Evolutionary conservation across 208 protist genomes (phyloP).

Genomic region (Acanthamoeba healyi): DNA sequence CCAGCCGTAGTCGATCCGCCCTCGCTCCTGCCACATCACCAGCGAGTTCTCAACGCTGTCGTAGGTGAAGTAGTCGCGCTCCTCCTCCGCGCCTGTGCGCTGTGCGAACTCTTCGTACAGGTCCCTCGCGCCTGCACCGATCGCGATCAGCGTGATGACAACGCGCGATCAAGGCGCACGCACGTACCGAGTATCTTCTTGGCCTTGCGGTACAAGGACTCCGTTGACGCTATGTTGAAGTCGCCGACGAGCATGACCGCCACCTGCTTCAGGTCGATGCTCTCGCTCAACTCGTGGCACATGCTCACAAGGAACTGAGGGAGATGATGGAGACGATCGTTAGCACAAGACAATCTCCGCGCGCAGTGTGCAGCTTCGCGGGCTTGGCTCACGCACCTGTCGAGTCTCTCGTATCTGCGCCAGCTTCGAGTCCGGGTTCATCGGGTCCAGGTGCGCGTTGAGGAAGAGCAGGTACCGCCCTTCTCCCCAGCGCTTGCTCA

Average conservation of each 20-base stretch:
- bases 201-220: too few species aligned
- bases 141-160: too few species aligned
- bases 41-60: neutral
- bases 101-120: neutral
- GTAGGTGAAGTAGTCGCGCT: constrained; percentile 2
- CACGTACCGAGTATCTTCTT: too few species aligned
- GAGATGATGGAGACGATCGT: too few species aligned
- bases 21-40: neutral
- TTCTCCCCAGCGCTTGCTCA: neutral
- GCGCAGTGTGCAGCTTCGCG: too few species aligned
- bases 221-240: constrained; percentile 7
- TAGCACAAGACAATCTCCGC: too few species aligned
- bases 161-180: too few species aligned
- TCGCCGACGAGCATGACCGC: constrained; percentile 32
- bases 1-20: constrained; percentile 1
- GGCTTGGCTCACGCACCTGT: too few species aligned
- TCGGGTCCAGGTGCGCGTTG: constrained; percentile 11
- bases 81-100: neutral
- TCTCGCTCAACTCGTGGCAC: neutral
- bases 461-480: neutral
- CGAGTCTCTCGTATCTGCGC: neutral
- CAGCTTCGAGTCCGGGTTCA: neutral
- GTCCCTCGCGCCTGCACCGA: neutral
- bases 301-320: neutral
- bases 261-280: neutral